phyloP scores from a whole-genome alignment of 352 stramenopile species.

The Phytophthora quininea region DNA sequence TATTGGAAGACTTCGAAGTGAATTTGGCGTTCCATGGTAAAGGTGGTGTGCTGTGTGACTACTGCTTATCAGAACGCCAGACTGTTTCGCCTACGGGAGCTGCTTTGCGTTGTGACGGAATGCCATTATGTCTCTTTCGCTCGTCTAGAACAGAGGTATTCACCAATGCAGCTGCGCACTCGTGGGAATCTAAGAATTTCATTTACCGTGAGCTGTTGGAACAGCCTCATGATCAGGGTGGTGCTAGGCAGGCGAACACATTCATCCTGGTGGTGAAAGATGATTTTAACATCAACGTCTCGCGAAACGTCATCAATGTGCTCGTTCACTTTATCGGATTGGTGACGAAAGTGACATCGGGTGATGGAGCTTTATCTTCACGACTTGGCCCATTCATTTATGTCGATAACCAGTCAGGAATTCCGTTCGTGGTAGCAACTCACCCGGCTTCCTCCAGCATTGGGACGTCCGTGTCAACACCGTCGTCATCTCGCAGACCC shows the following conservation, averaged over 20 bases:
- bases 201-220: conserved; percentile 83
- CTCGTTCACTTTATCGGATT: conserved; percentile 78
- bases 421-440: conserved; percentile 81
- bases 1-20: conserved; percentile 86
- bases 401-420: conserved; percentile 87
- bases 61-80: conserved; percentile 77
- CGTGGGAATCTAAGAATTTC: conserved; percentile 83
- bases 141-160: conserved; percentile 71
- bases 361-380: conserved; percentile 44
- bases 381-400: conserved; percentile 85
- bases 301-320: conserved; percentile 84
- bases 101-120: conserved; percentile 64
- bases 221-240: conserved; percentile 57
- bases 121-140: conserved; percentile 77
- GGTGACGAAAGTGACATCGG: conserved; percentile 64
- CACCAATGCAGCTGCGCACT: conserved; percentile 61
- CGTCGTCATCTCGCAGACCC: conserved; percentile 32
- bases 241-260: conserved; percentile 60
- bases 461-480: conserved; percentile 16
- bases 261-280: conserved; percentile 81
- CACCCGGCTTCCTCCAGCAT: conserved; percentile 42
- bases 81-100: conserved; percentile 64
- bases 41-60: conserved; percentile 77
- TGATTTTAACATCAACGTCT: conserved; percentile 86
- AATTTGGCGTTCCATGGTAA: conserved; percentile 72